Evolutionary conservation across 805 yeast species (phyloP).

Genomic region (Wickerhamiella hasegawae): DNA sequence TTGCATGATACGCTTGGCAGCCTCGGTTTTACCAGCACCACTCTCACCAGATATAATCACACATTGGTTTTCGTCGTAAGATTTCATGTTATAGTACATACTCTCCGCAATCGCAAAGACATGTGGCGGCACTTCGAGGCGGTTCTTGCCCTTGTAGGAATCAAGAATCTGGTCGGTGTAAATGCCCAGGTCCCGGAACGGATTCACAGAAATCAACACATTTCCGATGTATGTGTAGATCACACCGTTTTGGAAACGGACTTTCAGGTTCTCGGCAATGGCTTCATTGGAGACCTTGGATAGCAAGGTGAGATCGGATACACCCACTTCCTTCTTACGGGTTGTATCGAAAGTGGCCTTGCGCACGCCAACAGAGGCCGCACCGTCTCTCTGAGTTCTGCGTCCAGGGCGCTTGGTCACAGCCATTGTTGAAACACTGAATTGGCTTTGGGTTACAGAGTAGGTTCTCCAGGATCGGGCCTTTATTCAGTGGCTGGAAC

Average conservation of each 20-base stretch:
- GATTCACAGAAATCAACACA: slow-evolving; percentile 89
- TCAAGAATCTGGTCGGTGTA: slow-evolving; percentile 67
- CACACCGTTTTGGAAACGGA: slow-evolving; percentile 74
- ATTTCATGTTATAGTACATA: slow-evolving; percentile 89
- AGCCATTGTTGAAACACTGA: slow-evolving; percentile 34
- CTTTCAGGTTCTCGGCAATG: slow-evolving; percentile 79
- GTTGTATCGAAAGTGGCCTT: slow-evolving; percentile 82
- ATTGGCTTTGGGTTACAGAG: background rate
- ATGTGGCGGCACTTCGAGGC: slow-evolving; percentile 95
- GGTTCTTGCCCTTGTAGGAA: slow-evolving; percentile 75
- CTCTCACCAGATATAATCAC: slow-evolving; percentile 96
- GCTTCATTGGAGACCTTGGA: slow-evolving; percentile 82
- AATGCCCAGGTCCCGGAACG: slow-evolving; percentile 90
- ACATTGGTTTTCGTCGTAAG: slow-evolving; percentile 89
- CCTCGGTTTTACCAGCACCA: slow-evolving; percentile 97
- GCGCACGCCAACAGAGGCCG: slow-evolving; percentile 42
- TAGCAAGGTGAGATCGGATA: slow-evolving; percentile 78
- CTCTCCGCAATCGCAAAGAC: slow-evolving; percentile 96
- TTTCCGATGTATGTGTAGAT: slow-evolving; percentile 91
- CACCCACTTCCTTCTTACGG: slow-evolving; percentile 96
- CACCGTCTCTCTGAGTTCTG: slow-evolving; percentile 38
- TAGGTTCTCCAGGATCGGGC: too few species aligned
- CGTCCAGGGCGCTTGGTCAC: slow-evolving; percentile 59
- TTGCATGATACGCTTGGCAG: slow-evolving; percentile 96
- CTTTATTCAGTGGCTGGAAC: too few species aligned